Base-by-base conservation (phyloP, 2,329 filamentous ascomycete species). In the Ambrosiella cleistominuta region DNA sequence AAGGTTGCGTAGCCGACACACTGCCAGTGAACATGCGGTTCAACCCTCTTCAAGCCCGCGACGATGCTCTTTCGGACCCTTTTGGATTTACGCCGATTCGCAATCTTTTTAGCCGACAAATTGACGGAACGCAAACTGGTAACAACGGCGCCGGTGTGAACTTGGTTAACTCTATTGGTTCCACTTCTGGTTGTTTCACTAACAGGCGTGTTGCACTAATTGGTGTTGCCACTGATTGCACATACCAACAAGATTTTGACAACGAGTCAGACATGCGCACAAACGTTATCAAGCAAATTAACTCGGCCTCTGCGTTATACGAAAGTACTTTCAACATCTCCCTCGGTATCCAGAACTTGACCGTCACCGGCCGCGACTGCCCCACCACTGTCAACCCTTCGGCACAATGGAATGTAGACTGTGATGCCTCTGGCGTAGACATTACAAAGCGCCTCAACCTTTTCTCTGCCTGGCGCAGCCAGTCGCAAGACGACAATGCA, bases 241-340 rank as follows among this genome's bases (percentile, higher is more conserved):
- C 81, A 7, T 97, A 97, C 67, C 88, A 83, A 44, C 74, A 73
- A 1, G 75, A 76, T 2, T 94, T 96, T 68, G 78, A 82, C 62
- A 78, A 78, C 49, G 74, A 79, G 55, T 73, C 79, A n/a, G 68
- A 64, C 6, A 78, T 84, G 27, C 78, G 83, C 58, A 69, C 78
- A 62, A 93, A 93, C 67, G 78, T 98, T 62, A 89, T 98, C 64
- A 76, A 74, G 56, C 77, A 88, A 67, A 85, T 98, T 68, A 96
- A 95, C 71, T 76, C 82, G 50, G 93, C 93, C 0, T 96, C 91
- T 1, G 80, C 82, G 62, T 72, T 96, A 8, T 98, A 93, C 66
- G 93, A 98, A 69, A 81, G 77, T 64, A 86, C 86, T 7, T 97
- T 98, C 73, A 96, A 96, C 70, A 91, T 98, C 65, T 91, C 90